Percentiles rank a stretch among this genome's conserved stretches.
Evolutionary conservation across 805 yeast species (phyloP).

Genomic region (Deakozyma indianensis): DNA sequence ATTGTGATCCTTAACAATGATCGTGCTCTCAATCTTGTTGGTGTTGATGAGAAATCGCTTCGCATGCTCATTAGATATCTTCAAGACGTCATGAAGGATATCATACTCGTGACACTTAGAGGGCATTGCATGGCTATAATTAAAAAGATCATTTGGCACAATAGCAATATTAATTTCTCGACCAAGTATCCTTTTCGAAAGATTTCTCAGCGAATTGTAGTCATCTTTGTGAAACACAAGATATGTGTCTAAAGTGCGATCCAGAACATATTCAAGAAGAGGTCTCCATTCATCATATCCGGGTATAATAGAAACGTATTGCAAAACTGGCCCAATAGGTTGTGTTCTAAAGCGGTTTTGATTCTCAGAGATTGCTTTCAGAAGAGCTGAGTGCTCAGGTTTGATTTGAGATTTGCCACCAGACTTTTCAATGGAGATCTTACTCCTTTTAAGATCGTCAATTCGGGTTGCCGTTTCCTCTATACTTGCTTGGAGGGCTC

Average conservation of each 20-base stretch:
- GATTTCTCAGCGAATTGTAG: constrained; percentile 20
- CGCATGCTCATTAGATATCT: constrained; percentile 38
- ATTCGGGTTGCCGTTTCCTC: too few relatives aligned
- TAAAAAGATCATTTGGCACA: constrained; percentile 43
- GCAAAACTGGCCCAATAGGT: constrained; percentile 79
- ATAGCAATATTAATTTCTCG: constrained; percentile 29
- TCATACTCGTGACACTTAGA: constrained; percentile 18
- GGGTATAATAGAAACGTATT: constrained; percentile 39
- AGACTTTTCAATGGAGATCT: too few relatives aligned
- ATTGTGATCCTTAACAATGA: constrained; percentile 36
- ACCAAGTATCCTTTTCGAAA: constrained; percentile 13
- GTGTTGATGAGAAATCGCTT: constrained; percentile 39
- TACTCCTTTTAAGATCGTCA: too few relatives aligned
- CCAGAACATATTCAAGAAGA: constrained; percentile 42
- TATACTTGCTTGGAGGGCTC: too few relatives aligned
- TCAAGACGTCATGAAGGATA: constrained; percentile 48
- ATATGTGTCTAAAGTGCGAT: constrained; percentile 41
- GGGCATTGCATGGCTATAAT: constrained; percentile 34
- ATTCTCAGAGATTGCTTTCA: constrained; percentile 3
- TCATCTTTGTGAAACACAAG: constrained; percentile 56
- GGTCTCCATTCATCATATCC: constrained; percentile 35
- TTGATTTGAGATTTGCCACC: too few relatives aligned
- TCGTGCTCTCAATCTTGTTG: constrained; percentile 35
- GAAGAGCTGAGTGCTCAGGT: too few relatives aligned
- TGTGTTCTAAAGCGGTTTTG: constrained; percentile 27